A percentile compares a stretch with the other conserved stretches of the same genome.
Conservation (phyloP, 768 basidiomycete species). For the Lentinus tigrinus region DNA sequence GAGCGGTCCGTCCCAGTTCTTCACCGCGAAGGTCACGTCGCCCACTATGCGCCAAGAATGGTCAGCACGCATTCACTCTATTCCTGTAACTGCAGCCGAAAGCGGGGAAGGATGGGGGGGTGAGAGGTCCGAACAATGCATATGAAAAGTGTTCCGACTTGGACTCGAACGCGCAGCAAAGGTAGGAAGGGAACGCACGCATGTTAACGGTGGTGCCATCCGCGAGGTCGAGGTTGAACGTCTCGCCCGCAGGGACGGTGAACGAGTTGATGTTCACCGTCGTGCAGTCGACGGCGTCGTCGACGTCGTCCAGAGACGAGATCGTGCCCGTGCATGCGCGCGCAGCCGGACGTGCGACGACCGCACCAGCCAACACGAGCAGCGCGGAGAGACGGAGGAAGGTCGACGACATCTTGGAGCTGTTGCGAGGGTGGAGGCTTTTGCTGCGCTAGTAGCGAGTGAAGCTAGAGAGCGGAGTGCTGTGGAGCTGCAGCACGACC, state of each 20-base stretch:
- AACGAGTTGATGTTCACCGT: constrained; percentile 57
- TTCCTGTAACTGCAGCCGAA: constrained; percentile 3
- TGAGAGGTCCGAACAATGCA: not conserved
- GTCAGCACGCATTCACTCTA: not conserved
- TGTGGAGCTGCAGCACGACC: constrained; percentile 2
- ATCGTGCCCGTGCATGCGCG: constrained; percentile 50
- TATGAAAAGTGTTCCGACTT: no score
- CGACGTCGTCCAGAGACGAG: constrained; percentile 49
- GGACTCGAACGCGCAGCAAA: not conserved
- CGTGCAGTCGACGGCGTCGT: constrained; percentile 51
- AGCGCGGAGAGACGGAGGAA: constrained; percentile 13
- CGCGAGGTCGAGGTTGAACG: constrained; percentile 45
- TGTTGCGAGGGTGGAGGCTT: not conserved
- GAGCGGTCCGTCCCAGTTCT: constrained; percentile 52
- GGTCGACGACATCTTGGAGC: constrained; percentile 1
- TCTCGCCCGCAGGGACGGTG: constrained; percentile 54
- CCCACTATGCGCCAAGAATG: constrained; percentile 40
- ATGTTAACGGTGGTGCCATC: constrained; percentile 57
- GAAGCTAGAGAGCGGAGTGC: not conserved
- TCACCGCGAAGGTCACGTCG: constrained; percentile 54
- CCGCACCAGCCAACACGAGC: constrained; percentile 8
- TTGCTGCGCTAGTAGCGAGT: no score
- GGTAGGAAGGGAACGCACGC: constrained; percentile 35
- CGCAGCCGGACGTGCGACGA: constrained; percentile 3
- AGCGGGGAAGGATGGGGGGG: not conserved